Percentiles rank a stretch among this genome's conserved stretches.
phyloP scores from a whole-genome alignment of 768 basidiomycete species.

The Pleurotus djamor region DNA sequence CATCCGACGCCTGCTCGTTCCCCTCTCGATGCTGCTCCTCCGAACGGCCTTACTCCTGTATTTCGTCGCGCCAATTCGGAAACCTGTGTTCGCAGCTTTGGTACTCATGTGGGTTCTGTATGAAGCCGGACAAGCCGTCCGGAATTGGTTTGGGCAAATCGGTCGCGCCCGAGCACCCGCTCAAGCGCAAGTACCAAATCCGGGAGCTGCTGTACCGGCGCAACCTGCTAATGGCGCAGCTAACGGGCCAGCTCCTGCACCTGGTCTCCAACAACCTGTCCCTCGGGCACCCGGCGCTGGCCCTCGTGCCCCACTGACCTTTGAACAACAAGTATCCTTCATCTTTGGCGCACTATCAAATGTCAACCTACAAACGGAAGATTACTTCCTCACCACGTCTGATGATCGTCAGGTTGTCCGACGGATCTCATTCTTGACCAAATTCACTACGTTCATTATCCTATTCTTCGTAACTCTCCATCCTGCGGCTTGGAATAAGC shows the following conservation, averaged over 20 bases:
- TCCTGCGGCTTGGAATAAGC: slow-evolving; percentile 73
- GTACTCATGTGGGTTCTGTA: slow-evolving; percentile 71
- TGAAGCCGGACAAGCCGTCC: slow-evolving; percentile 73
- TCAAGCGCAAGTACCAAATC: slow-evolving; percentile 11
- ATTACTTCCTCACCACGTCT: slow-evolving; percentile 39
- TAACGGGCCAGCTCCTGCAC: not conserved
- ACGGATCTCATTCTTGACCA: slow-evolving; percentile 50
- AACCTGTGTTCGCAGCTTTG: slow-evolving; percentile 66
- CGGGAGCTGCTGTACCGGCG: slow-evolving; percentile 6
- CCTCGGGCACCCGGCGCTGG: slow-evolving; percentile 8
- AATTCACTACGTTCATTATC: slow-evolving; percentile 48
- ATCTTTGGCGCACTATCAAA: slow-evolving; percentile 53
- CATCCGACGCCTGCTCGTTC: slow-evolving; percentile 65
- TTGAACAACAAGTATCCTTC: slow-evolving; percentile 23
- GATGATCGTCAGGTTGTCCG: slow-evolving; percentile 12
- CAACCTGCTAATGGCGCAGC: not conserved
- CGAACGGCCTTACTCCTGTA: slow-evolving; percentile 70
- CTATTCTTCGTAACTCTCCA: slow-evolving; percentile 63
- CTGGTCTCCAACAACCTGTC: slow-evolving; percentile 3
- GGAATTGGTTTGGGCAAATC: slow-evolving; percentile 33
- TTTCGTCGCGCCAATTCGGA: slow-evolving; percentile 73
- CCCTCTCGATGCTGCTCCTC: slow-evolving; percentile 63
- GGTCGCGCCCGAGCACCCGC: slow-evolving; percentile 11
- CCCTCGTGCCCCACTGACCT: slow-evolving; percentile 11
- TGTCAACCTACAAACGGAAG: slow-evolving; percentile 56